These are phyloP conservation scores for Antrodiella citrinella DNA, from an alignment of 768 basidiomycete species.

Conservation along the genomic window DNA sequence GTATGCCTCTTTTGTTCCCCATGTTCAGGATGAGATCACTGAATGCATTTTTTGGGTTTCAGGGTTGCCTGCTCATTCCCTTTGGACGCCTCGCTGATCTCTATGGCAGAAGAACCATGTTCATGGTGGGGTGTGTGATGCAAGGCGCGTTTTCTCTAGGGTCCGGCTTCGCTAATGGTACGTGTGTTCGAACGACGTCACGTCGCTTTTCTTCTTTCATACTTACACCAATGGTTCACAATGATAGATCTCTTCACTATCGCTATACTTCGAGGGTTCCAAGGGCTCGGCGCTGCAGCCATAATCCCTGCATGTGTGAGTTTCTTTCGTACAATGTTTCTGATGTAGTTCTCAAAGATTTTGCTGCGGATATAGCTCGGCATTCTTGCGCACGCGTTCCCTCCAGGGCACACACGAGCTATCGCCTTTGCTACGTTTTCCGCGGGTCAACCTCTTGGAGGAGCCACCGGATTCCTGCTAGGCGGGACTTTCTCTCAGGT, in stretches of 20 bases:
- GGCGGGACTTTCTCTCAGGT: slow-evolving; percentile 67
- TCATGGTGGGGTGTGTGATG: slow-evolving; percentile 48
- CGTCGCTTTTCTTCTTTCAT: background rate
- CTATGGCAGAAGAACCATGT: slow-evolving; percentile 63
- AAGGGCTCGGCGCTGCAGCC: slow-evolving; percentile 72
- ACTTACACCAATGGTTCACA: slow-evolving; percentile 4
- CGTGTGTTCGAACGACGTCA: background rate
- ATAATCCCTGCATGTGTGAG: slow-evolving; percentile 52
- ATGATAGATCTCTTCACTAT: slow-evolving; percentile 46
- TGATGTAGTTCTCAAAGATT: background rate
- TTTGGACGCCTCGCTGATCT: slow-evolving; percentile 73
- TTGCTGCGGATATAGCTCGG: slow-evolving; percentile 44
- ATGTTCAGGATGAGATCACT: too few species aligned
- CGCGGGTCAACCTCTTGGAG: slow-evolving; percentile 78
- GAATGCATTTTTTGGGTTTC: too few species aligned
- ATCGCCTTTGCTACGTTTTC: slow-evolving; percentile 77
- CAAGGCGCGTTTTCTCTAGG: slow-evolving; percentile 51
- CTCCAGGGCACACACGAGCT: slow-evolving; percentile 55
- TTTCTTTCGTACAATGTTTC: background rate
- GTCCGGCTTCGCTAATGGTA: slow-evolving; percentile 54
- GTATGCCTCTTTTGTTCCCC: slow-evolving; percentile 27
- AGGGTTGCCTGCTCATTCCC: slow-evolving; percentile 73
- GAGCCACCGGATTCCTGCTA: slow-evolving; percentile 54
- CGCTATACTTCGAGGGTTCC: slow-evolving; percentile 63
- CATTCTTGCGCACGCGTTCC: slow-evolving; percentile 73